phyloP scores from a whole-genome alignment of 495 filamentous ascomycete genomes.

The Friedmanniomyces endolithicus region DNA sequence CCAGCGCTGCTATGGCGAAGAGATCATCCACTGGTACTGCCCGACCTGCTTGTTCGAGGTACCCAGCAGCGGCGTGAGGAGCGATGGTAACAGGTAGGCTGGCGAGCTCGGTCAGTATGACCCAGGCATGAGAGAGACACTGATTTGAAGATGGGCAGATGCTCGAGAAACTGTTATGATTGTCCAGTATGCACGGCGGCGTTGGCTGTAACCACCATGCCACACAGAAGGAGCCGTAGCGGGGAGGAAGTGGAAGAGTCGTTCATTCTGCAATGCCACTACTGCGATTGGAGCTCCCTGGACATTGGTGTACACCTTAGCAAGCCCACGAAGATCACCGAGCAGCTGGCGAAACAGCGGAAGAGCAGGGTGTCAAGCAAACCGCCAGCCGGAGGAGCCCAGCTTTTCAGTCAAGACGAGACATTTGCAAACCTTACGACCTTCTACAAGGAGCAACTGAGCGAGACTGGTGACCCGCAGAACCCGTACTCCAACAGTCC shows the following conservation, averaged over 20 bases:
- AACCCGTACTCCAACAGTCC: constrained; percentile 33
- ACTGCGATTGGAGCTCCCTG: constrained; percentile 81
- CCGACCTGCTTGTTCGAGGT: constrained; percentile 95
- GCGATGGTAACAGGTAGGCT: constrained; percentile 76
- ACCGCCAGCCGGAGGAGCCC: background rate
- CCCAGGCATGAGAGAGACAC: constrained; percentile 9
- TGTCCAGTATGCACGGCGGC: constrained; percentile 82
- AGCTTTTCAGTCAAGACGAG: constrained; percentile 19
- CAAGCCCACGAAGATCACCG: constrained; percentile 69
- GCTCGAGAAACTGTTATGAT: constrained; percentile 86
- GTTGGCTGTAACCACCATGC: constrained; percentile 49
- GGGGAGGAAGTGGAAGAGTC: constrained; percentile 29
- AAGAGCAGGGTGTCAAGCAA: background rate
- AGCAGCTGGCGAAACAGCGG: constrained; percentile 50
- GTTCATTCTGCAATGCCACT: constrained; percentile 71
- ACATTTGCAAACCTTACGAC: constrained; percentile 26
- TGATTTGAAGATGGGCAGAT: constrained; percentile 40
- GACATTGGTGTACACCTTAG: constrained; percentile 87
- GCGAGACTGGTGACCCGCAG: constrained; percentile 42
- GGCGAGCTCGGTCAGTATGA: background rate
- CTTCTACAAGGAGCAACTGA: constrained; percentile 48
- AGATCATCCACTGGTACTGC: constrained; percentile 88
- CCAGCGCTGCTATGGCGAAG: constrained; percentile 78
- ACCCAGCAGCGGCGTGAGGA: constrained; percentile 75
- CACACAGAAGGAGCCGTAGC: background rate